Conservation (phyloP, 2,329 filamentous ascomycete species). For the Mycosphaerella sp. region DNA sequence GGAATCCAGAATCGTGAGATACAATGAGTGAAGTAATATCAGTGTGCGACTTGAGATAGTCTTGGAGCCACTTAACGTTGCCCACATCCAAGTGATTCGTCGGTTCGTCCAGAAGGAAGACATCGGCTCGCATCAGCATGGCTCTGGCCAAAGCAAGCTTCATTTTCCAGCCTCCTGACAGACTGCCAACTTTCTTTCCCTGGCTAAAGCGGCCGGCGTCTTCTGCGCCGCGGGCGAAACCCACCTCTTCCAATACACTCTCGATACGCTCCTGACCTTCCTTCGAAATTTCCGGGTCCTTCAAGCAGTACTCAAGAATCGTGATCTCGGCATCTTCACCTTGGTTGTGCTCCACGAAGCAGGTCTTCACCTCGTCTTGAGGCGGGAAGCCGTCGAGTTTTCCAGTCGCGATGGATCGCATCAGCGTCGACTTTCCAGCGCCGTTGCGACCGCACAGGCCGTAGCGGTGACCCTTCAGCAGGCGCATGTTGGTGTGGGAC, state of each 20-base stretch:
- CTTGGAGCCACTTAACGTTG: constrained; percentile 93
- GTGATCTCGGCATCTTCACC: constrained; percentile 95
- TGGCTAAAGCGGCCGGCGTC: constrained; percentile 57
- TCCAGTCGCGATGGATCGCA: constrained; percentile 91
- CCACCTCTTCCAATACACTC: constrained; percentile 79
- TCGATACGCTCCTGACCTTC: constrained; percentile 77
- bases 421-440: constrained; percentile 97
- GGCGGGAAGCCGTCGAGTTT: constrained; percentile 96
- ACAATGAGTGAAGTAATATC: constrained; percentile 98
- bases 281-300: constrained; percentile 77
- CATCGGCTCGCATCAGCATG: constrained; percentile 96
- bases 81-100: constrained; percentile 97
- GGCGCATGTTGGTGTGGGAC: constrained; percentile 88
- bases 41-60: constrained; percentile 90
- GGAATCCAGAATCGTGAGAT: constrained; percentile 94
- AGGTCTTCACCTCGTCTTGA: constrained; percentile 86
- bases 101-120: constrained; percentile 93
- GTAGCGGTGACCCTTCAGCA: constrained; percentile 95
- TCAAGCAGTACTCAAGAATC: constrained; percentile 86
- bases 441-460: constrained; percentile 96
- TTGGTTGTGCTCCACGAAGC: constrained; percentile 99
- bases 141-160: constrained; percentile 93
- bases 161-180: constrained; percentile 99
- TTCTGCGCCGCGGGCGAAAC: constrained; percentile 83
- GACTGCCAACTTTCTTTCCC: constrained; percentile 80